phyloP scores from a whole-genome alignment of 805 yeast species.

The Monosporozyma yasuniensis region DNA sequence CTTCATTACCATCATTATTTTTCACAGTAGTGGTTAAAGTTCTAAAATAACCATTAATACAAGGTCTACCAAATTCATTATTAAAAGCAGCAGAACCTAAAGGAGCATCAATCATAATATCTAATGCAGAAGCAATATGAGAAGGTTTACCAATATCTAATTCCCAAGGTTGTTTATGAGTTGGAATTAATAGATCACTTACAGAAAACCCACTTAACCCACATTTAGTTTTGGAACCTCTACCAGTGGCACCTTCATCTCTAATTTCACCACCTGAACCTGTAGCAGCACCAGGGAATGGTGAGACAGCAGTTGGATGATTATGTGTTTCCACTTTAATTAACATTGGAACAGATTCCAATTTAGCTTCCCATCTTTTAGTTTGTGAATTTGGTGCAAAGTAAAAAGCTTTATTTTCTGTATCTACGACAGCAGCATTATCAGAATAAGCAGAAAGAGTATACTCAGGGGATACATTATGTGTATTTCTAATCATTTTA shows the following conservation, averaged over 20 bases:
- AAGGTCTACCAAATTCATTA: slow-evolving; percentile 98
- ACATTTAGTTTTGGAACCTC: slow-evolving; percentile 95
- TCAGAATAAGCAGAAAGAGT: slow-evolving; percentile 94
- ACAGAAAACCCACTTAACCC: slow-evolving; percentile 92
- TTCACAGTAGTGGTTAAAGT: slow-evolving; percentile 77
- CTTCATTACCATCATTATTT: slow-evolving; percentile 52
- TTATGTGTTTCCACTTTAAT: slow-evolving; percentile 98
- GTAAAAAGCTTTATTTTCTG: slow-evolving; percentile 52
- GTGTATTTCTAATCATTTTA: slow-evolving; percentile 94
- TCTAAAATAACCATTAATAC: slow-evolving; percentile 92
- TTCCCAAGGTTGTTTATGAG: slow-evolving; percentile 91
- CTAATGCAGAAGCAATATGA: slow-evolving; percentile 88
- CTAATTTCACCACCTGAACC: slow-evolving; percentile 99
- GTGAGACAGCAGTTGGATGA: slow-evolving; percentile 99
- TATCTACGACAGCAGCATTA: slow-evolving; percentile 83
- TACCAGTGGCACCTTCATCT: slow-evolving; percentile 99
- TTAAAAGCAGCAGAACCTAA: slow-evolving; percentile 96
- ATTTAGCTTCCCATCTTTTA: slow-evolving; percentile 62
- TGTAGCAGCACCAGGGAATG: slow-evolving; percentile 98
- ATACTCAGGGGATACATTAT: slow-evolving; percentile 63
- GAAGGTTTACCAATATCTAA: slow-evolving; percentile 77
- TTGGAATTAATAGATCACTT: slow-evolving; percentile 83
- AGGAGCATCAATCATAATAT: slow-evolving; percentile 96
- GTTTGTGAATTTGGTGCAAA: slow-evolving; percentile 70
- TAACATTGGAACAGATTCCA: slow-evolving; percentile 78